Base-by-base conservation (phyloP, 768 basidiomycete genomes). In the Boletus huronensis region DNA sequence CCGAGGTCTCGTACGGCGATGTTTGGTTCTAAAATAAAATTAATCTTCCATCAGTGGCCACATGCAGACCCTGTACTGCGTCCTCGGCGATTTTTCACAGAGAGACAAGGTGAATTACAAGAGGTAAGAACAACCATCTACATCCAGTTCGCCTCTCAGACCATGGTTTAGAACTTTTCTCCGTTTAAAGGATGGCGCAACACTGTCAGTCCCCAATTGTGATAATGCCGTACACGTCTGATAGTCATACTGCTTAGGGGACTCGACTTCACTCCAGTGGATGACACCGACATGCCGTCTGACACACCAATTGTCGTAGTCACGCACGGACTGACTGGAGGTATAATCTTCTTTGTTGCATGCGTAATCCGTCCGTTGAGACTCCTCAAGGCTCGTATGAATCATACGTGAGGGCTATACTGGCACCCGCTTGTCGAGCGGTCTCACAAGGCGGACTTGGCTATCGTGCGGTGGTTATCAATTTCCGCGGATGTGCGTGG, bases 381-480 rank as follows among this genome's bases (percentile, higher is more conserved):
- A 25, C 36, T 40, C 54, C 49, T 58, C 55, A 58, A 92, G 90
- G 91, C 36, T 93, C 90, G 19, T 83, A 96, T 66, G 96, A 96
- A 76, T 78, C 86, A 19, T 98, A 97, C 65, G 90, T 97, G 41
- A 79, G 93, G 58, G 85, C 89, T 28, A 79, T 97, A 43, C 75
- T 98, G 4, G 80, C 82, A 47, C 86, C 83, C 54, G 87, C 86
- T 14, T 87, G 87, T 67, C 77, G 78, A 28, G 79, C 89, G 26
- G 78, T 84, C 7, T 78, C 80, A 39, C 76, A 88, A 62, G 92
- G 90, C n/a, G 96, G 95, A 2, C 75, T 96, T 50, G 93, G 94
- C 16, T 96, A 90, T 71, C 80, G 97, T 53, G 95, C 82, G 5
- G 87, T 89, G 13, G 93, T 98, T 9, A 81, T 95, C 67, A 97